A percentile compares a stretch with the other conserved stretches of the same genome.
These are phyloP conservation scores for Pyracantha coccinea DNA, from an alignment of 331 rosid species.

Conservation along the genomic window DNA sequence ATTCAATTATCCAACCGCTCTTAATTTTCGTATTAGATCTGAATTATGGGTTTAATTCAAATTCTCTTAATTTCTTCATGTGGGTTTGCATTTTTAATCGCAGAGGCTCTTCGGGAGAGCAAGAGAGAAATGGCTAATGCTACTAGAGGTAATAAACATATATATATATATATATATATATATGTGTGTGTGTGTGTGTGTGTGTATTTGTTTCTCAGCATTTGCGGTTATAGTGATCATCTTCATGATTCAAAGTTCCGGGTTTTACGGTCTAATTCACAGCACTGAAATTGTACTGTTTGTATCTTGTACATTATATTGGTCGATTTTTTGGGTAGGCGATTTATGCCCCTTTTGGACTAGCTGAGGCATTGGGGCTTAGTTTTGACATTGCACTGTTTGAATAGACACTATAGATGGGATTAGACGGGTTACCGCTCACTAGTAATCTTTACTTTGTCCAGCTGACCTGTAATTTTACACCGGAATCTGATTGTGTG, in stretches of 20 bases:
- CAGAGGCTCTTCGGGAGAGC: slow-evolving; percentile 98
- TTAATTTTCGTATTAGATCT: not conserved
- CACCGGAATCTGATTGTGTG: not conserved
- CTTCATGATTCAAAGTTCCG: not conserved
- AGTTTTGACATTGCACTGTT: not conserved
- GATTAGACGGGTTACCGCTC: not conserved
- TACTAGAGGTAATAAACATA: slow-evolving; percentile 50
- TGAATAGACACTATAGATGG: not conserved
- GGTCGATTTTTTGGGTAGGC: not conserved
- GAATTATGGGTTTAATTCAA: slow-evolving; percentile 1
- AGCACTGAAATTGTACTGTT: not conserved
- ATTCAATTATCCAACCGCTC: not conserved
- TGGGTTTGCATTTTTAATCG: slow-evolving; percentile 6
- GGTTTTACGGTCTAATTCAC: not conserved
- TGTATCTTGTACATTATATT: not conserved
- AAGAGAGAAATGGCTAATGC: slow-evolving; percentile 86
- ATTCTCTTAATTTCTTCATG: not conserved
- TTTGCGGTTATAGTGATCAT: not conserved
- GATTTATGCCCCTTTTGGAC: not conserved
- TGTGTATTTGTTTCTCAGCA: not conserved
- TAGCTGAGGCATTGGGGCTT: not conserved
- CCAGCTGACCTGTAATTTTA: not conserved
- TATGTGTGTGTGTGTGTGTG: too few species aligned
- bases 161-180: not conserved
- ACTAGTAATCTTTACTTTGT: not conserved